Evolutionary conservation across 306 rosid species (phyloP).

Genomic region (Gastrolobium bilobum): DNA sequence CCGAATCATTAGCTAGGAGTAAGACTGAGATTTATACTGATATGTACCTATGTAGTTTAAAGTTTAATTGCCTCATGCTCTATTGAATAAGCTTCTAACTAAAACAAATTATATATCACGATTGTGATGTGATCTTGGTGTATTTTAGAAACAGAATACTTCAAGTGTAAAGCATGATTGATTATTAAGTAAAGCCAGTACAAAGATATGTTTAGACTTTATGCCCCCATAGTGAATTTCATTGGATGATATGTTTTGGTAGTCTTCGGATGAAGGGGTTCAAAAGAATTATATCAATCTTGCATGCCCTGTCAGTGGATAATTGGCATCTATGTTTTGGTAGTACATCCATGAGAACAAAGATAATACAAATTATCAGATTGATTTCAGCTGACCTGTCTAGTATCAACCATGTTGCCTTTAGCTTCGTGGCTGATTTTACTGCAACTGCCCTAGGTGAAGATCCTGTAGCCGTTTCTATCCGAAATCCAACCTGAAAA

Average conservation of each 20-base stretch:
- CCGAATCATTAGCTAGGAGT: slow-evolving; percentile 2
- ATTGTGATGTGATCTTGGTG: background rate
- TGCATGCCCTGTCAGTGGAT: slow-evolving; percentile 10
- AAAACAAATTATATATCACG: background rate
- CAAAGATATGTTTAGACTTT: slow-evolving; percentile 7
- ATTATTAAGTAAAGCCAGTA: background rate
- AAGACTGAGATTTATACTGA: background rate
- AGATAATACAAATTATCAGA: slow-evolving; percentile 17
- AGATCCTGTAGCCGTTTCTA: slow-evolving; percentile 63
- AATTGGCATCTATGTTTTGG: background rate
- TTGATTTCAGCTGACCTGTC: slow-evolving; percentile 69
- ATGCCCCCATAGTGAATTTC: background rate
- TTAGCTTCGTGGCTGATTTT: slow-evolving; percentile 52
- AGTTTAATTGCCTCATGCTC: too few species aligned
- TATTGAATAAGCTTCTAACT: too few species aligned
- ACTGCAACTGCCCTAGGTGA: slow-evolving; percentile 64
- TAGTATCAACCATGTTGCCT: slow-evolving; percentile 82
- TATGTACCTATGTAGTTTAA: background rate
- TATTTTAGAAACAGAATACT: background rate
- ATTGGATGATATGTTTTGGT: background rate
- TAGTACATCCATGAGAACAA: slow-evolving; percentile 8
- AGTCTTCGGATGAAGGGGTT: slow-evolving; percentile 30
- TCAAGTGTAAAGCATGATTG: background rate
- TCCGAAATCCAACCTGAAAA: slow-evolving; percentile 65
- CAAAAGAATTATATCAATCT: slow-evolving; percentile 27